Base-by-base conservation (phyloP, 129 eudicot genomes). In the Artemisia argyi region DNA sequence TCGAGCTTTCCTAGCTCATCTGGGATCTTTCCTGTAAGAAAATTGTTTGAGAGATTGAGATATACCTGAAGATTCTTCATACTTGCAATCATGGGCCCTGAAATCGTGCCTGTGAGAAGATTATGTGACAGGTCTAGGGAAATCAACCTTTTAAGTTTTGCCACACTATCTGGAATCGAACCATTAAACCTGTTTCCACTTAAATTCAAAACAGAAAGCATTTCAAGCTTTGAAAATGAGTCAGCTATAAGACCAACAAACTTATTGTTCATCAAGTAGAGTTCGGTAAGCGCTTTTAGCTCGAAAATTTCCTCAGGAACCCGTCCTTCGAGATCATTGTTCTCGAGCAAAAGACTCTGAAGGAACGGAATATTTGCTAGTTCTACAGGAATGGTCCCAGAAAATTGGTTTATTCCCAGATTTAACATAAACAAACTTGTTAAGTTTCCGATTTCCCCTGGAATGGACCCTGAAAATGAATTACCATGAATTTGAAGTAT, bases 161-260 rank as follows among this genome's bases (percentile, higher is more conserved):
- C 79, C 73, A 87, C 61, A 62, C 86, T 73, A 4, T 67, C 46
- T 1, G 89, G 89, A 66, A 94, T 74, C 18, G 91, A 78, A 56
- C 89, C 96, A 56, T 84, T 82, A 57, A 94, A 81, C 78, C 65
- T 54, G 85, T 94, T 94, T 57, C 95, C 84, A 30, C 93, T 75
- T 49, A 94, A 82, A 57, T 87, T 76, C 80, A 94, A 72, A 56
- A 20, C 39, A 9, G 95, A 71, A 59, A 94, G 97, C 28, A 74
- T 70, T 70, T 81, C 79, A 2, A 94, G 85, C 48, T 79, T 77
- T 11, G 96, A 82, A 57, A 90, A 48, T 18, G 80, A 81, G 59
- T 69, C 65, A 19, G 89, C 81, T 72, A 94, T 75, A 3, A 83
- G 78, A 26, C 98, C 93, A 1, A 67, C 50, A 15, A 90, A 69